Evolutionary conservation across 805 yeast genomes (phyloP).

Genomic region (Ogataea nakhonphanomensis): DNA sequence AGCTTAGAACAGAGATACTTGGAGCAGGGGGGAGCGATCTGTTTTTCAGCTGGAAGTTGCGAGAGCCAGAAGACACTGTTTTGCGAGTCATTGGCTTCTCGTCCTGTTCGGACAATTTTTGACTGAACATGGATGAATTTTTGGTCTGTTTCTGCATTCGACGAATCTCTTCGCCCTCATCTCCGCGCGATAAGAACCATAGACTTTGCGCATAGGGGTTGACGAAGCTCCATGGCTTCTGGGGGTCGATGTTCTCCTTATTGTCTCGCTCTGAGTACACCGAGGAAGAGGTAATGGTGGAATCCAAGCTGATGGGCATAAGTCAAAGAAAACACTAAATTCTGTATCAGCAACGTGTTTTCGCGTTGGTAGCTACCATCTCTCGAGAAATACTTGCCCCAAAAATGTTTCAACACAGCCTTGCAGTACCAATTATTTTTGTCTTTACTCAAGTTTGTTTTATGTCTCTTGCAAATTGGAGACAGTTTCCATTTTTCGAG

Average conservation of each 20-base stretch:
- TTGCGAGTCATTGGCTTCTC: background rate
- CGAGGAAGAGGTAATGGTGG: slow-evolving; percentile 15
- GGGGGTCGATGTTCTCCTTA: background rate
- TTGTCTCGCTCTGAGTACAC: slow-evolving; percentile 14
- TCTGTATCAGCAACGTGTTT: background rate
- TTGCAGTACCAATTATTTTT: background rate
- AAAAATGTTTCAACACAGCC: slow-evolving; percentile 15
- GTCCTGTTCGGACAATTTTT: background rate
- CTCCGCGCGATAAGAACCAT: slow-evolving; percentile 38
- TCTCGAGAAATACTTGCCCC: background rate
- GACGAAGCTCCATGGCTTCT: slow-evolving; percentile 3
- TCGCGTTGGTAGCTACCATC: background rate
- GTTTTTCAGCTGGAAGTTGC: background rate
- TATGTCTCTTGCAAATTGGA: slow-evolving; percentile 35
- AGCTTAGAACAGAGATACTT: slow-evolving; percentile 5
- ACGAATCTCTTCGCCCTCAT: slow-evolving; percentile 34
- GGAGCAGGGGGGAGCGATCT: slow-evolving; percentile 7
- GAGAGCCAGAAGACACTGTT: too few species aligned
- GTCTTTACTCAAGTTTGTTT: slow-evolving; percentile 1
- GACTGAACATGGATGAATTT: background rate
- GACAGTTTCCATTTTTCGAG: slow-evolving; percentile 86
- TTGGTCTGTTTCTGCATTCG: slow-evolving; percentile 26
- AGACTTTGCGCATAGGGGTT: slow-evolving; percentile 44
- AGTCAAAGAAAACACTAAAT: background rate
- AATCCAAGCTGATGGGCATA: slow-evolving; percentile 3